Conservation (phyloP, 352 stramenopile genomes). For the Phytopythium oedochilum region DNA sequence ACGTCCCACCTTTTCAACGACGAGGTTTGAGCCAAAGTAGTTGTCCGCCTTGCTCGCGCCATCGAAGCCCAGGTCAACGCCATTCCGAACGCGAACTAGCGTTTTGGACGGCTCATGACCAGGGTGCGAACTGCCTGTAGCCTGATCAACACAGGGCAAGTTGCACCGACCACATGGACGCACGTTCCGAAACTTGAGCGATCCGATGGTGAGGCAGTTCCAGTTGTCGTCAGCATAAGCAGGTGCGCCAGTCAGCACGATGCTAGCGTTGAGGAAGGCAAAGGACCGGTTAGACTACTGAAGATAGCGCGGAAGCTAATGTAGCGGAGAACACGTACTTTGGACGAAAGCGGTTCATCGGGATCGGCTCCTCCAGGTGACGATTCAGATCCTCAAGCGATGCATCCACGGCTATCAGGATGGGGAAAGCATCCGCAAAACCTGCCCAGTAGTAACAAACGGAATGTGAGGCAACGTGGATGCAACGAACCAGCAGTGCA, state of each 20-base stretch:
- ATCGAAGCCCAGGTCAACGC: constrained; percentile 50
- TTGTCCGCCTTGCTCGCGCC: constrained; percentile 41
- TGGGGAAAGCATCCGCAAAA: constrained; percentile 80
- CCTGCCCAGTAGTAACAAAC: constrained; percentile 9
- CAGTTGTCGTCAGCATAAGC: constrained; percentile 76
- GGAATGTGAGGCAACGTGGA: background rate
- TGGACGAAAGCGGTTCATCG: constrained; percentile 79
- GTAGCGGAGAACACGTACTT: constrained; percentile 65
- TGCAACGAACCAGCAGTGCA: background rate
- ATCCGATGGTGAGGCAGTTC: constrained; percentile 54
- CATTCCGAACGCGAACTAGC: constrained; percentile 52
- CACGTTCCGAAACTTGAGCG: constrained; percentile 61
- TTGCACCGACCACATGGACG: constrained; percentile 71
- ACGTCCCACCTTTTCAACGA: constrained; percentile 30
- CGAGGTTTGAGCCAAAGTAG: constrained; percentile 80
- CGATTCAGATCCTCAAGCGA: constrained; percentile 64
- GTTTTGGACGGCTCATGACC: constrained; percentile 46
- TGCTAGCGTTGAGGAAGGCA: constrained; percentile 22
- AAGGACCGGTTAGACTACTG: background rate
- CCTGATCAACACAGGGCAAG: constrained; percentile 72
- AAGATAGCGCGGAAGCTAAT: no score
- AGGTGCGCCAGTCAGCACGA: constrained; percentile 60
- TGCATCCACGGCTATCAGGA: constrained; percentile 52
- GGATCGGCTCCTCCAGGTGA: constrained; percentile 39
- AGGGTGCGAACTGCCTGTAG: constrained; percentile 41